phyloP scores from a whole-genome alignment of 345 rosid species.

The Eucalyptus paniculata region DNA sequence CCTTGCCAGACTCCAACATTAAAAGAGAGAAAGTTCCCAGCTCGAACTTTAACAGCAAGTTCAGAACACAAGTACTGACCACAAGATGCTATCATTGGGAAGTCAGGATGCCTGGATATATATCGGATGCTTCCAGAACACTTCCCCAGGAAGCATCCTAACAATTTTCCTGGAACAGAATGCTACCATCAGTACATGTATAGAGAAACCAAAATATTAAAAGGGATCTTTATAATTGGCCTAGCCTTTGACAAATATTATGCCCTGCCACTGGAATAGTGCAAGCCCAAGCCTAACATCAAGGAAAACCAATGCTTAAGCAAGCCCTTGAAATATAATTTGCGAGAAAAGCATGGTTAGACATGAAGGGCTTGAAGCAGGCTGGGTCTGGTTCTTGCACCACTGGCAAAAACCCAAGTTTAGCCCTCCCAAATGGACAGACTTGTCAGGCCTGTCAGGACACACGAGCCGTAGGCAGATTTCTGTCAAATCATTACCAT shows the following conservation, averaged over 20 bases:
- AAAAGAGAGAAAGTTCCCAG: neutral
- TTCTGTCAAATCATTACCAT: neutral
- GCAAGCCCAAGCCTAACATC: neutral
- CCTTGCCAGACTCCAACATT: neutral
- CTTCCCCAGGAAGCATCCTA: slow-evolving; percentile 81
- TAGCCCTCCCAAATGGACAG: neutral
- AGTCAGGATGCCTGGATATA: slow-evolving; percentile 65
- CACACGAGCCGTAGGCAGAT: neutral
- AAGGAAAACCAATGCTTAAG: neutral
- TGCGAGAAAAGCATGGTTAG: neutral
- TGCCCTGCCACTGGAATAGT: neutral
- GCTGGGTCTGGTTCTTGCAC: neutral
- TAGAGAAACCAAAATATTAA: neutral
- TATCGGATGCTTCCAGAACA: slow-evolving; percentile 92
- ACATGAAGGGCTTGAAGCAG: neutral
- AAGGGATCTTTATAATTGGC: neutral
- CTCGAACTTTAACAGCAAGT: neutral
- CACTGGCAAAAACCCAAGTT: neutral
- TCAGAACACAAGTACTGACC: slow-evolving; percentile 32
- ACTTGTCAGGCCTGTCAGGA: neutral
- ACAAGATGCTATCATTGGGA: slow-evolving; percentile 77
- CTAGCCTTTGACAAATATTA: neutral
- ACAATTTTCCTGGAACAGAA: slow-evolving; percentile 48
- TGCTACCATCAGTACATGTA: neutral
- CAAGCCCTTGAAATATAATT: neutral